Conservation (phyloP, 108 stramenopile genomes). For the Fragilaria radians region DNA sequence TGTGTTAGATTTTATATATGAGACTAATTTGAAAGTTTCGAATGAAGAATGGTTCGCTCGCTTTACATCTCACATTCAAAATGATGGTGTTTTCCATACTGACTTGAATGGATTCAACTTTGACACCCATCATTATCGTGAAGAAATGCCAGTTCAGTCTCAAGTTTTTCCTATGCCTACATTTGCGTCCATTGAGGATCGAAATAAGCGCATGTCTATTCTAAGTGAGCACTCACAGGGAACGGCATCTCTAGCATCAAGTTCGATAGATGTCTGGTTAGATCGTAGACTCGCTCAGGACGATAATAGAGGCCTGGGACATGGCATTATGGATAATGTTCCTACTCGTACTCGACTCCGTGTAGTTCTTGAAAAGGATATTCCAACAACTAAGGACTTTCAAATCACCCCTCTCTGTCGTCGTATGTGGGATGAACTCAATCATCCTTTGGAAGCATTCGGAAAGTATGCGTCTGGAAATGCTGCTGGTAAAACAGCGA, state of each 20-base stretch:
- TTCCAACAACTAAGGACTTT: conserved; percentile 22
- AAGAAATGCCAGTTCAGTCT: conserved; percentile 52
- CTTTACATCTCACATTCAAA: conserved; percentile 30
- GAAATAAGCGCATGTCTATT: conserved; percentile 33
- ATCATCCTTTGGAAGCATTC: conserved; percentile 47
- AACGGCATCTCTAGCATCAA: conserved; percentile 40
- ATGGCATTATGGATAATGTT: conserved; percentile 49
- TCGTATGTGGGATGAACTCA: conserved; percentile 53
- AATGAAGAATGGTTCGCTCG: conserved; percentile 67
- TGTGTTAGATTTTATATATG: conserved; percentile 53
- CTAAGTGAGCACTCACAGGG: conserved; percentile 62
- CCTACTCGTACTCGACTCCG: conserved; percentile 50
- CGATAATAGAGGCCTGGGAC: conserved; percentile 42
- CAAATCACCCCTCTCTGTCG: conserved; percentile 33
- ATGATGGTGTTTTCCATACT: conserved; percentile 53
- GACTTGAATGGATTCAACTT: conserved; percentile 65
- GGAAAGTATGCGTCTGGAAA: conserved; percentile 1
- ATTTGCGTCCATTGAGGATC: conserved; percentile 48
- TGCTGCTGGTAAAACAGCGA: background rate
- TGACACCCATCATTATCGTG: conserved; percentile 47
- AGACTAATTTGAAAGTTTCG: conserved; percentile 32
- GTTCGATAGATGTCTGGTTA: conserved; percentile 55
- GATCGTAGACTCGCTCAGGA: conserved; percentile 46
- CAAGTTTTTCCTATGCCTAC: conserved; percentile 71
- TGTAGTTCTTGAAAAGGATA: conserved; percentile 16